These are phyloP conservation scores for Clitopilus passeckerianus DNA, from an alignment of 768 basidiomycete genomes.

Conservation along the genomic window DNA sequence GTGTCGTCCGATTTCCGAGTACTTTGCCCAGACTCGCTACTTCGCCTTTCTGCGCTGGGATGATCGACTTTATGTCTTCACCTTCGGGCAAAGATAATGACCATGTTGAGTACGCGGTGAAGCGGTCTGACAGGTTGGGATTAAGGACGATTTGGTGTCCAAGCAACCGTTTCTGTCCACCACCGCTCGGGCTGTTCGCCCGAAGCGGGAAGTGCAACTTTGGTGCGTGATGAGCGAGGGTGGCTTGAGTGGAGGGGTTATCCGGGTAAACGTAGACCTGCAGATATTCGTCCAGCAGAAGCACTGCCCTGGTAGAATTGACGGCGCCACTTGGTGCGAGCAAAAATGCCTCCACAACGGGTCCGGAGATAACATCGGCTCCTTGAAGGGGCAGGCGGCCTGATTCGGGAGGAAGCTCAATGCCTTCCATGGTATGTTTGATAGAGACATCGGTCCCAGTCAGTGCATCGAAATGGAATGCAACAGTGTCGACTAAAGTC, in stretches of 20 bases:
- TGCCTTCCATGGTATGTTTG: not conserved
- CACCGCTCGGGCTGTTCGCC: slow-evolving; percentile 36
- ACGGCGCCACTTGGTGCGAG: slow-evolving; percentile 6
- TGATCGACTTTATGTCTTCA: slow-evolving; percentile 53
- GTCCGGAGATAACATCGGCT: slow-evolving; percentile 54
- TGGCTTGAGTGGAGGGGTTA: slow-evolving; percentile 34
- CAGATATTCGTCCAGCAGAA: slow-evolving; percentile 71
- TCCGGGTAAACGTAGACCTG: slow-evolving; percentile 73
- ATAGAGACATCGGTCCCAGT: slow-evolving; percentile 56
- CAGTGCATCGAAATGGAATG: slow-evolving; percentile 75
- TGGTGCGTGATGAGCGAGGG: slow-evolving; percentile 39
- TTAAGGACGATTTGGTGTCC: slow-evolving; percentile 33
- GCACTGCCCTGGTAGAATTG: slow-evolving; percentile 35
- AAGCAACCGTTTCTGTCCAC: slow-evolving; percentile 34
- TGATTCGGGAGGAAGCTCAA: slow-evolving; percentile 15
- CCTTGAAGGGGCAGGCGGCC: slow-evolving; percentile 45
- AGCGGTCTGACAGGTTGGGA: slow-evolving; percentile 26
- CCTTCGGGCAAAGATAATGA: slow-evolving; percentile 46
- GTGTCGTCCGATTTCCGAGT: slow-evolving; percentile 77
- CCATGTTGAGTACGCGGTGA: slow-evolving; percentile 65
- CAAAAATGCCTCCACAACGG: slow-evolving; percentile 54
- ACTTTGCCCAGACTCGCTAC: slow-evolving; percentile 82
- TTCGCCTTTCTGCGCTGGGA: slow-evolving; percentile 43
- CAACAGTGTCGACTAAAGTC: slow-evolving; percentile 63
- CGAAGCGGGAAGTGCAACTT: slow-evolving; percentile 54